These are phyloP conservation scores for Russula lepida DNA, from an alignment of 768 basidiomycete genomes.

Conservation along the genomic window DNA sequence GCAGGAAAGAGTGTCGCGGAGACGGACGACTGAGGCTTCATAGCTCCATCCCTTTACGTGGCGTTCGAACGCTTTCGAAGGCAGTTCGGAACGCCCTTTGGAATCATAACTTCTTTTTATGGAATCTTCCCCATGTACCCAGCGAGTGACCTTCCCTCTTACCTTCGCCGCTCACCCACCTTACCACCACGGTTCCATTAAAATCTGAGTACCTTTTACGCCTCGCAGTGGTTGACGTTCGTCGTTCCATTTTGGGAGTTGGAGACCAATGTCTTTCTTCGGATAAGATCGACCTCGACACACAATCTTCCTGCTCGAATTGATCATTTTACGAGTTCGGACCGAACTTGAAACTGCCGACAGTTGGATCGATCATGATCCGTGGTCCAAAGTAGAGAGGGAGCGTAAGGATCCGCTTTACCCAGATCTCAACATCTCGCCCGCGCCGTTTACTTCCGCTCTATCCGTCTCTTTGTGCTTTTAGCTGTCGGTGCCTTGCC, in stretches of 20 bases:
- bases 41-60: background rate
- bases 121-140: background rate
- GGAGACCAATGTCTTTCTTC: no score
- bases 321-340: no score
- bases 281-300: background rate
- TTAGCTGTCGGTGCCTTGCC: background rate
- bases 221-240: no score
- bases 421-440: background rate
- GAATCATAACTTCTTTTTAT: background rate
- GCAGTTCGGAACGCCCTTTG: background rate
- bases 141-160: background rate
- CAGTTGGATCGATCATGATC: no score
- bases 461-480: no score
- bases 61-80: constrained; percentile 4
- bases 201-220: no score
- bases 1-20: background rate
- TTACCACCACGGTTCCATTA: no score
- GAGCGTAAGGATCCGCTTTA: no score
- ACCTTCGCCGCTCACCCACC: no score
- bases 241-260: no score
- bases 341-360: no score
- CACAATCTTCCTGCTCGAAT: background rate
- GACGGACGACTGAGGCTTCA: background rate
- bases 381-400: no score
- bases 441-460: background rate